Evolutionary conservation across 1,139 yeast species (phyloP), one percentile per base, ranked within the genome.

Genomic region (Hyphopichia burtonii): DNA sequence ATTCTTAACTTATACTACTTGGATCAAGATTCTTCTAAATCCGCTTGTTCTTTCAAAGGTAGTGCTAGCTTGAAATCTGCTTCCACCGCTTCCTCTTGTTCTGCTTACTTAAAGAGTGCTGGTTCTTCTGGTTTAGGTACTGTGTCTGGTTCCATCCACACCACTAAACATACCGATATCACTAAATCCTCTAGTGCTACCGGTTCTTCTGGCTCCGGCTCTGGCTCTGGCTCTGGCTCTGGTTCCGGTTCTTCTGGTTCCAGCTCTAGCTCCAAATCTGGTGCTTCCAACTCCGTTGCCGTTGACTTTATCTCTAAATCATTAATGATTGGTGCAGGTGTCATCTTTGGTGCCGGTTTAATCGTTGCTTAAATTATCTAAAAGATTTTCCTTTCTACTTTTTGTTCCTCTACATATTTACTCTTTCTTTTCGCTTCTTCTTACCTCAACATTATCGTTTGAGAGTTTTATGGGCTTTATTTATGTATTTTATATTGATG

Each of bases 21-120:
- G 41, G 51, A 54, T 25, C 59, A 69, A 43, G 63, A 55, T 38
- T 57, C 56, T 46, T 47, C 47, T 23, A 34, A 48, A 2, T 54
- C 61, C 40, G 76, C 76, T 43, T 73, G 78, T 63, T 63, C 66
- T 50, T 72, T 71, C 50, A 49, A 52, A 35, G 78, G 78, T 32
- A 61, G 70, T 41, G 78, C 76, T 27, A 53, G 71, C 14, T 51
- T 66, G 31, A 61, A 66, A 42, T 41, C 51, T 28, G 50, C 54
- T 44, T 65, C 76, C 28, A 65, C 84, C 43, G 83, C 86, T 47
- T 76, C 80, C 37, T 69, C 80, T 38, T 71, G 82, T 66, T 56
- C 80, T 65, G 58, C 61, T 62, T 46, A 67, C 67, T 47, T 61
- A 53, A 48, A 63, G 44, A 61, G 68, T 38, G 76, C 78, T 41